A percentile compares a stretch with the other conserved stretches of the same genome.
phyloP scores from a whole-genome alignment of 2,329 filamentous ascomycete species.

The Fusarium verticillioides region DNA sequence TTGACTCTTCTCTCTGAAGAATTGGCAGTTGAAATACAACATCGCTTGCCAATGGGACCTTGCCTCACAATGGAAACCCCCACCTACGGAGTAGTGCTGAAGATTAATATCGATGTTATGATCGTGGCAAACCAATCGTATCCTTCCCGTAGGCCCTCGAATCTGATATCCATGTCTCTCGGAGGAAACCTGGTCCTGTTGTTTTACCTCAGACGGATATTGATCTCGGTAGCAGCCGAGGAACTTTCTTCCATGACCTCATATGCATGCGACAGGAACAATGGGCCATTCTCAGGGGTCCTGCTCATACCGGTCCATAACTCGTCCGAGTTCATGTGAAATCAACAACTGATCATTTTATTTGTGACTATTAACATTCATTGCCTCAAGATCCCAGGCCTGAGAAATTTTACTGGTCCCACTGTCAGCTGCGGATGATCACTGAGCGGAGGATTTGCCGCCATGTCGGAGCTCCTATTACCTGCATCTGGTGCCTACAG shows the following conservation, averaged over 20 bases:
- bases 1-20: background rate
- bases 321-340: background rate
- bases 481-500: background rate
- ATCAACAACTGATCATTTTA: background rate
- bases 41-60: background rate
- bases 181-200: background rate
- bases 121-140: background rate
- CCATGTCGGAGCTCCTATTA: background rate
- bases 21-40: background rate
- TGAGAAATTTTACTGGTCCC: background rate
- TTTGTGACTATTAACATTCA: background rate
- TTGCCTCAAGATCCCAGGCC: background rate
- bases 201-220: rapidly evolving
- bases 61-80: background rate
- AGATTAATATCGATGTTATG: background rate
- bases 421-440: background rate
- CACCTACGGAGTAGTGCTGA: background rate
- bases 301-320: background rate
- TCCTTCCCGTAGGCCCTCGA: background rate
- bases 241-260: background rate
- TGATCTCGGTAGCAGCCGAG: background rate
- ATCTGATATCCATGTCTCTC: background rate
- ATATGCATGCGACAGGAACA: background rate
- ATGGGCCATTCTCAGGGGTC: background rate
- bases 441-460: background rate